A percentile compares a stretch with the other conserved stretches of the same genome.
phyloP scores from a whole-genome alignment of 257 asterid genomes.

The Rubia yunnanensis region DNA sequence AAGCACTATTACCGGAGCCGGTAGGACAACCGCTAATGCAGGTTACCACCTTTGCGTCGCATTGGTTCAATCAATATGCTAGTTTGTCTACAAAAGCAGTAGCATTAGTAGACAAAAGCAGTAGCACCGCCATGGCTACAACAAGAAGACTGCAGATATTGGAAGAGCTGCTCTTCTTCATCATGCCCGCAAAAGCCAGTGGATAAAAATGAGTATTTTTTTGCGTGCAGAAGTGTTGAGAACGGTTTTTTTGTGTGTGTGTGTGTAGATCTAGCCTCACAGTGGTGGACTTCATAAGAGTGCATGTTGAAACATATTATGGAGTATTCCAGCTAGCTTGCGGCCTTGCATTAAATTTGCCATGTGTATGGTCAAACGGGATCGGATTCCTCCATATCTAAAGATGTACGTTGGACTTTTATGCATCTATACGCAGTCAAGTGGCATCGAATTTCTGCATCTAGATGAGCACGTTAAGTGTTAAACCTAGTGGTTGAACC shows the following conservation, averaged over 20 bases:
- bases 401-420: too few species aligned
- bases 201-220: too few species aligned
- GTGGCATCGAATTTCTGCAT: too few species aligned
- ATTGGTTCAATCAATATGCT: neutral
- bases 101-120: neutral
- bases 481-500: too few species aligned
- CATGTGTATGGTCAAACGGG: too few species aligned
- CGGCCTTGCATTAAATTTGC: too few species aligned
- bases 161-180: neutral
- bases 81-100: neutral
- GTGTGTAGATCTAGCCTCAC: neutral
- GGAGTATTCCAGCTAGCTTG: too few species aligned
- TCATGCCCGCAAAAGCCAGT: neutral
- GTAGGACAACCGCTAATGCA: neutral
- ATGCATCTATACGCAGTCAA: too few species aligned
- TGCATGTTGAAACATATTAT: too few species aligned
- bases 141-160: neutral
- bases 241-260: neutral
- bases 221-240: neutral
- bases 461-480: too few species aligned
- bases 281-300: neutral
- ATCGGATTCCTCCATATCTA: too few species aligned
- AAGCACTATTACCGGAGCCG: neutral
- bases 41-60: neutral
- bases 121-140: neutral